Evolutionary conservation across 2,329 filamentous ascomycete species (phyloP).

Genomic region (Apiospora saccharicola): DNA sequence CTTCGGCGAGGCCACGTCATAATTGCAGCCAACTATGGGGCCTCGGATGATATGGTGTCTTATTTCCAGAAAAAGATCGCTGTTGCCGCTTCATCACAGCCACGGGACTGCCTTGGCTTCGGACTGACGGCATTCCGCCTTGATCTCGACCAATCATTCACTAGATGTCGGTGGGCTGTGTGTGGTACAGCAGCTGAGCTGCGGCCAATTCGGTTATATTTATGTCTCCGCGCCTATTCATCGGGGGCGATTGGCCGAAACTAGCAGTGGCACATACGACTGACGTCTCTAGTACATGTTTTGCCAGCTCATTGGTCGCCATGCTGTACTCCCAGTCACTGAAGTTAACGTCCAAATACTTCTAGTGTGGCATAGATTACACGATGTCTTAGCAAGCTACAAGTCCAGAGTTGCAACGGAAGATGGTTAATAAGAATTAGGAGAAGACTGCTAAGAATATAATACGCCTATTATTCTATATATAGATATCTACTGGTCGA

Average conservation of each 20-base stretch:
- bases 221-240: background rate
- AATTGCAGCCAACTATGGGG: no score
- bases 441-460: background rate
- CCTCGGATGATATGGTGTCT: no score
- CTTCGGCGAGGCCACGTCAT: no score
- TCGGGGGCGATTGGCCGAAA: background rate
- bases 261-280: background rate
- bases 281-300: background rate
- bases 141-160: constrained; percentile 2
- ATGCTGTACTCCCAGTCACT: constrained; percentile 1
- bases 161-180: background rate
- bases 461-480: background rate
- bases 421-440: background rate
- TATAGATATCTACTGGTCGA: constrained; percentile 7
- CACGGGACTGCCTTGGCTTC: constrained; percentile 3
- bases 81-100: no score
- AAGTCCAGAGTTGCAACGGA: background rate
- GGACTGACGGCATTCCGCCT: background rate
- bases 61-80: no score
- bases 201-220: constrained; percentile 1
- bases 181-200: constrained; percentile 3
- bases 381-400: background rate
- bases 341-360: background rate
- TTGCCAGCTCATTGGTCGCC: constrained; percentile 7
- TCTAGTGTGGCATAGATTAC: background rate